Conservation (phyloP, 768 basidiomycete genomes). For the Mycena vulgaris region DNA sequence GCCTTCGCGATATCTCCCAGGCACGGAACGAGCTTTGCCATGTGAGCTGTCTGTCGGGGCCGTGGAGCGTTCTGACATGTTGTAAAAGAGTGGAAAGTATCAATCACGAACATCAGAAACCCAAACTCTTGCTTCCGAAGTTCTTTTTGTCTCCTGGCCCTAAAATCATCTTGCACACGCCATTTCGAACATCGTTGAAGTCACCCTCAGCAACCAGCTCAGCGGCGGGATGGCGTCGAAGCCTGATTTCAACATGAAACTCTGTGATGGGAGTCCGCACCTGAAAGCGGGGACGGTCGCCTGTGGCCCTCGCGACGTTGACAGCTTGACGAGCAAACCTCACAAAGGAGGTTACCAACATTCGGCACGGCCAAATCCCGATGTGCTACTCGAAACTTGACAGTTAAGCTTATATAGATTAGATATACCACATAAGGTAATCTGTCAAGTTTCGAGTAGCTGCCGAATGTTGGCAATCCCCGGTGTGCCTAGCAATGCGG, state of each 20-base stretch:
- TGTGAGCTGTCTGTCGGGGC: no score
- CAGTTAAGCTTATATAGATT: no score
- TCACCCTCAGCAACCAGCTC: conserved; percentile 22
- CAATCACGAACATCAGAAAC: background rate
- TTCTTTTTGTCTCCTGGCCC: background rate
- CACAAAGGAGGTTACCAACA: no score
- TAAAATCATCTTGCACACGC: background rate
- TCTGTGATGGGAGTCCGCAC: background rate
- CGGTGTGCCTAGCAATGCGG: conserved; percentile 5
- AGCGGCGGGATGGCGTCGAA: conserved; percentile 8
- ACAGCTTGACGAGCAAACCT: conserved; percentile 9
- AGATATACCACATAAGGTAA: no score
- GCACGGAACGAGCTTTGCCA: no score
- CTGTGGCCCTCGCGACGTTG: background rate
- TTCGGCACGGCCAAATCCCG: no score
- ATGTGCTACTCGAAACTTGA: no score
- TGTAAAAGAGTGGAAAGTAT: background rate
- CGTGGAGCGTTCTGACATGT: no score
- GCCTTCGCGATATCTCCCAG: background rate
- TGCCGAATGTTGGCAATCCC: no score
- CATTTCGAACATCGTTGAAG: conserved; percentile 8
- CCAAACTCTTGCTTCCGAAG: conserved; percentile 4
- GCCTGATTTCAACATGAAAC: background rate
- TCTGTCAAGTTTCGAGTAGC: no score
- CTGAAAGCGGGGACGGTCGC: conserved; percentile 7